Evolutionary conservation across 1,139 yeast genomes (phyloP).

Genomic region (Sugiyamaella pinicola): DNA sequence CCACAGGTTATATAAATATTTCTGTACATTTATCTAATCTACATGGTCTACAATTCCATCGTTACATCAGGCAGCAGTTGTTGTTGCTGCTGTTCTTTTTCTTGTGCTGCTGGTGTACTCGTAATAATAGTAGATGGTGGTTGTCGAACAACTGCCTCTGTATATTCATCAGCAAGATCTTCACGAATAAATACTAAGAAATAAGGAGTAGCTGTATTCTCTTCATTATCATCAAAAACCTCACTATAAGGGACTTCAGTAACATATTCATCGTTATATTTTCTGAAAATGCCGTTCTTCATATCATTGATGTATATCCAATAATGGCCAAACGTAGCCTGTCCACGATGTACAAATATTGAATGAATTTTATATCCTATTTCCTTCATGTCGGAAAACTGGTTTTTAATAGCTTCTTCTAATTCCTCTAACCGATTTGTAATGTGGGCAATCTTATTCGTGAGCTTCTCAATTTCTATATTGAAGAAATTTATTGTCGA

Average conservation of each 20-base stretch:
- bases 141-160: constrained; percentile 55
- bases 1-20: background rate
- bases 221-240: constrained; percentile 58
- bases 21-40: background rate
- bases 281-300: constrained; percentile 66
- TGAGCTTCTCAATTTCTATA: constrained; percentile 32
- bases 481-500: constrained; percentile 38
- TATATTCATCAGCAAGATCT: constrained; percentile 56
- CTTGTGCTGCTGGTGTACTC: background rate
- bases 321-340: constrained; percentile 94
- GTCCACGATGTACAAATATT: constrained; percentile 92
- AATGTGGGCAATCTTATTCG: constrained; percentile 23
- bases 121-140: constrained; percentile 15
- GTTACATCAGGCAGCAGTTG: background rate
- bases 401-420: constrained; percentile 54
- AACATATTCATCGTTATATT: constrained; percentile 90
- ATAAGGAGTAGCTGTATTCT: constrained; percentile 90
- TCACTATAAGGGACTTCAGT: constrained; percentile 75
- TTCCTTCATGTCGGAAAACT: constrained; percentile 60
- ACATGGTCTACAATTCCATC: constrained; percentile 3
- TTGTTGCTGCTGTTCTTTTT: background rate
- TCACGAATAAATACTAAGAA: constrained; percentile 81
- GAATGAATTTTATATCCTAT: constrained; percentile 86
- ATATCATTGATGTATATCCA: constrained; percentile 92
- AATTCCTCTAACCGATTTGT: constrained; percentile 46